Evolutionary conservation across 208 protist species (phyloP), one percentile per base, ranked within the genome.

Genomic region (Leishmania mexicana): DNA sequence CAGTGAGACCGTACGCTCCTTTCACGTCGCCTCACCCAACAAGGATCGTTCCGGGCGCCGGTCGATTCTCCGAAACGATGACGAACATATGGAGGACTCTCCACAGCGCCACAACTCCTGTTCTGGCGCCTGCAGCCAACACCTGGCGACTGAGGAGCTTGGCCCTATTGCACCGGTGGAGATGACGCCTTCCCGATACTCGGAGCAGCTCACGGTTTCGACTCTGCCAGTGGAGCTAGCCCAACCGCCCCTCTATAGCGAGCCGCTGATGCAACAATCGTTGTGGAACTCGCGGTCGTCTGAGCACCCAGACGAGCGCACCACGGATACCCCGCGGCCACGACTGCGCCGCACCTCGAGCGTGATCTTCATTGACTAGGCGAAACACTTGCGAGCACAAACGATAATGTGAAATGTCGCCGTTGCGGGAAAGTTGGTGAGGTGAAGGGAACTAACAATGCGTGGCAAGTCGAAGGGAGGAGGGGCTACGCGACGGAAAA

Each of bases 321-420:
- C 3, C 76, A 31, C 0, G 21, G 13, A 6, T 3, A n/a, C 58
- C 35, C 42, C 19, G 1, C 51, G 31, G 7, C 81, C n/a, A 17
- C 54, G 67, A 40, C 40, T 35, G 28, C 71, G 82, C 38, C 70
- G 67, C 58, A 65, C 24, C 21, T 62, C 77, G 19, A 81, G 68
- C 42, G 77, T 81, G 71, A 77, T 53, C 45, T 81, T 80, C n/a
- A 51, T 85, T 28, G 72, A 65, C 10, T 13, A 60, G 10, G 49
- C 13, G 17, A 40, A 24, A 42, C 47, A 31, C 13, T 38, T 1
- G 31, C 1, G 6, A 28, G 6, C n/a, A 21, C 28, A 24, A 35
- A 75, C 31, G 15, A 10, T 19, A 19, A 54, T 15, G 47, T 28
- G 40, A 11, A 75, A 19, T 8, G 24, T 31, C 1, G n/a, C 13